Base-by-base conservation (phyloP, 129 eudicot genomes). In the Dittrichia graveolens region DNA sequence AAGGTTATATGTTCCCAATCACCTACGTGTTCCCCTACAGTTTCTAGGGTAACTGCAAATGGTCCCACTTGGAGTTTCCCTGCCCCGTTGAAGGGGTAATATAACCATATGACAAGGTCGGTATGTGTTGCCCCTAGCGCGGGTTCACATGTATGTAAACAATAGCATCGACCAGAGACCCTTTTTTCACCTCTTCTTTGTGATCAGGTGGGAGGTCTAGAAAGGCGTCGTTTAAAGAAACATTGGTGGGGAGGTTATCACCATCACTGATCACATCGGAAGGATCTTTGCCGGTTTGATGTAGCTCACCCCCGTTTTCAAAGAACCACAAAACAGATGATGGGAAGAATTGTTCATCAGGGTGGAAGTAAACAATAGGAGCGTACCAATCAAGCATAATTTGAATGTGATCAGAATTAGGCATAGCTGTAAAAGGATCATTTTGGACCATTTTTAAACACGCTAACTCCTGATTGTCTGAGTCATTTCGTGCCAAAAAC, bases 1-100 rank as follows among this genome's bases (percentile, higher is more conserved):
- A 84, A 69, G 3, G 83, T 81, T 4, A 84, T 39, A 50, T 84
- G 88, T 46, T 84, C 85, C 88, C 85, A 80, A 35, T 84, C 88
- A 4, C 83, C 39, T 4, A 80, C 83, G 61, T 84, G 88, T 46
- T 84, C 83, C 38, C 85, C 85, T 4, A 84, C 50, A 18, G 9
- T 15, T 1, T 77, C 77, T 15, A 84, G 46, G 19, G 57, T 47
- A 5, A 84, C 54, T 15, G 45, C 58, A 9, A 77, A 37, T 13
- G 78, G 68, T 37, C 83, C 83, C 24, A 77, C 3, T 47, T 80
- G 84, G 4, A 79, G 63, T 52, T 45, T 68, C 10, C 78, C 82
- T 43, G 68, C 77, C 7, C 88, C 83, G 12, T 84, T 84, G 73
- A 84, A 84, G 8, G 83, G 88, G 80, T 80, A 84, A 80, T 46